phyloP scores from a whole-genome alignment of 305 asterid genomes.

The Striga hermonthica region DNA sequence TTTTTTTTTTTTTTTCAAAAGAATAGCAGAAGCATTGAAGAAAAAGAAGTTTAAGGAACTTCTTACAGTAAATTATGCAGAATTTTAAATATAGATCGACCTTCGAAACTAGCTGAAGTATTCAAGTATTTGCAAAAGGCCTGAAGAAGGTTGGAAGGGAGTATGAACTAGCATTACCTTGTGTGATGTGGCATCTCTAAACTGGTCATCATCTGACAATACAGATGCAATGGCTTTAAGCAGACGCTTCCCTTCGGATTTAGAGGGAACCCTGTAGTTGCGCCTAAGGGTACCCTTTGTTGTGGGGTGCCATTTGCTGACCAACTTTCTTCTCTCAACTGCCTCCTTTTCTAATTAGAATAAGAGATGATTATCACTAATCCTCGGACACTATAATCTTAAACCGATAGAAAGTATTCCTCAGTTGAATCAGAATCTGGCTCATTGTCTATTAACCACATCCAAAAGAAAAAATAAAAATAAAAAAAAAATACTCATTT shows the following conservation, averaged over 20 bases:
- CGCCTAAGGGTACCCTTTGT: conserved; percentile 93
- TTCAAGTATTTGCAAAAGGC: not conserved
- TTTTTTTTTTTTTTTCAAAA: too few relatives aligned
- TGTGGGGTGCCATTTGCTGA: conserved; percentile 97
- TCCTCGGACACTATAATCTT: too few relatives aligned
- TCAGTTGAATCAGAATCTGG: too few relatives aligned
- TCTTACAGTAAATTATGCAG: too few relatives aligned
- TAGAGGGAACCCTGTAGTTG: conserved; percentile 75
- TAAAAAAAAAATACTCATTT: too few relatives aligned
- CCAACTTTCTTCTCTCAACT: conserved; percentile 68
- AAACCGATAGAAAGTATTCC: too few relatives aligned
- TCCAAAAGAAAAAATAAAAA: too few relatives aligned
- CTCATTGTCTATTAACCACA: too few relatives aligned
- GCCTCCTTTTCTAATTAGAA: conserved; percentile 73
- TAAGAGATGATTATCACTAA: conserved; percentile 15
- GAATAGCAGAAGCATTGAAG: too few relatives aligned
- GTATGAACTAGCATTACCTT: conserved; percentile 49
- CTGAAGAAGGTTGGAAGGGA: conserved; percentile 3
- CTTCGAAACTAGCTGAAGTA: not conserved
- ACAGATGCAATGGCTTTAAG: conserved; percentile 78
- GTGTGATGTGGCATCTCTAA: conserved; percentile 96
- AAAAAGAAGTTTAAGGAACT: too few relatives aligned
- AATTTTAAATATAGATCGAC: too few relatives aligned
- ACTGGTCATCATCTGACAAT: conserved; percentile 88
- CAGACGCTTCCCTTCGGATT: conserved; percentile 77